Base-by-base conservation (phyloP, 2,329 filamentous ascomycete genomes). In the Sclerotinia minor region DNA sequence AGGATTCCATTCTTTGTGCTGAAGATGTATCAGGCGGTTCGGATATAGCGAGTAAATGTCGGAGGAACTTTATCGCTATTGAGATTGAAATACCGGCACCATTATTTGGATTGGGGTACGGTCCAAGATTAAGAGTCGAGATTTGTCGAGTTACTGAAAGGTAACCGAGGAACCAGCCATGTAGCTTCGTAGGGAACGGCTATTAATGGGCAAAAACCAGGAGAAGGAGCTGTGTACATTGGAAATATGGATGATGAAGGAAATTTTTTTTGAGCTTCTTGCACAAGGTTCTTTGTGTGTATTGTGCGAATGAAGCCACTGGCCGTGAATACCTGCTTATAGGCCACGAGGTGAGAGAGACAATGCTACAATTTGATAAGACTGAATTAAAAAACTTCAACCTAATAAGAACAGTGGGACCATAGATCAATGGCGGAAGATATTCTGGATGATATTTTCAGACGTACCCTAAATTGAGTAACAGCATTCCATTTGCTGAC, bases 51-150 rank as follows among this genome's bases (percentile, higher is more conserved):
- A 71, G 85, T 81, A 65, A 3, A 80, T 54, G 32, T 3, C 26
- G 79, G 68, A 79, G 77, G 45, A 79, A 76, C 0, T 70, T 71
- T 65, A 44, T 60, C 75, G 72, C 72, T n/a, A 38, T 79, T 50
- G 71, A 70, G 21, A 73, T 88, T 50, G 83, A 82, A 0, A 73
- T 83, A 35, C 79, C 83, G 2, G 79, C 79, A 35, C 82, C 83
- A 1, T 77, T 83, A 32, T 57, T 79, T 53, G 70, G 80, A 44
- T 80, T 77, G 77, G 74, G 69, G n/a, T 79, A 77, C 58, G 78
- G 79, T 50, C 73, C 74, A 59, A 71, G n/a, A 44, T 64, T 80
- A 68, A 74, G 78, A 50, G 74, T 74, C 64, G 75, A 72, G 65
- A 78, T 11, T 15, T 38, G 24, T 70, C 71, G 13, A 70, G 64